Percentiles rank a stretch among this genome's conserved stretches.
phyloP scores from a whole-genome alignment of 225 moss, liverwort and hornwort species.

The Pseudoscleropodium purum region DNA sequence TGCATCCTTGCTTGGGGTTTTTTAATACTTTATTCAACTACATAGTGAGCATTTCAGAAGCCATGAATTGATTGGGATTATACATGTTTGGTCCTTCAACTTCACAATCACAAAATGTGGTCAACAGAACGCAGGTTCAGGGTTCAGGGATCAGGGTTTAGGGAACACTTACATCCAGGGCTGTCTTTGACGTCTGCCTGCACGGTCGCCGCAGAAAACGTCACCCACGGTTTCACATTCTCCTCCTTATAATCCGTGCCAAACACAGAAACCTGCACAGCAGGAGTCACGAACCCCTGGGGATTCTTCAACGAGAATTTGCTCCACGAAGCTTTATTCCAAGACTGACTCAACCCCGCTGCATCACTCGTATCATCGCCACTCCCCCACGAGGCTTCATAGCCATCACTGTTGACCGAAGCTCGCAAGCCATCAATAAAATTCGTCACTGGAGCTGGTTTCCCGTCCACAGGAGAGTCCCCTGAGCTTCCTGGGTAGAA shows the following conservation, averaged over 20 bases:
- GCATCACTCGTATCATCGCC: conserved; percentile 62
- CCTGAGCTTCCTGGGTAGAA: conserved; percentile 5
- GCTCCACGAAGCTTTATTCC: conserved; percentile 53
- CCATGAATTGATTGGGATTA: too few species aligned
- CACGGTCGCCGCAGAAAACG: not conserved
- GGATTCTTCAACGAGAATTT: conserved; percentile 33
- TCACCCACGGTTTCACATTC: conserved; percentile 41
- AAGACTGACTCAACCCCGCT: conserved; percentile 32
- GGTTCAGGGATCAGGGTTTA: not conserved
- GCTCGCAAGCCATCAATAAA: conserved; percentile 30
- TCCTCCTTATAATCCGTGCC: conserved; percentile 23
- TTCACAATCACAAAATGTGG: not conserved
- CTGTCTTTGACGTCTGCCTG: conserved; percentile 23
- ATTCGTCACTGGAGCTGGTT: not conserved
- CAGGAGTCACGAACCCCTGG: not conserved
- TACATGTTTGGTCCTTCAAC: too few species aligned
- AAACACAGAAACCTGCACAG: not conserved
- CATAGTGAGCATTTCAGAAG: not conserved
- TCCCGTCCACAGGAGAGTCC: conserved; percentile 4
- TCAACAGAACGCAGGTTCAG: not conserved
- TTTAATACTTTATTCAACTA: too few species aligned
- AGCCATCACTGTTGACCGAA: conserved; percentile 74
- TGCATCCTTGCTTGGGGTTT: not conserved
- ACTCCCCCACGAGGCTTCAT: conserved; percentile 85
- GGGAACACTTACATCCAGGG: conserved; percentile 17